Conservation (phyloP, 768 basidiomycete species). For the Cystobasidium tubakii region DNA sequence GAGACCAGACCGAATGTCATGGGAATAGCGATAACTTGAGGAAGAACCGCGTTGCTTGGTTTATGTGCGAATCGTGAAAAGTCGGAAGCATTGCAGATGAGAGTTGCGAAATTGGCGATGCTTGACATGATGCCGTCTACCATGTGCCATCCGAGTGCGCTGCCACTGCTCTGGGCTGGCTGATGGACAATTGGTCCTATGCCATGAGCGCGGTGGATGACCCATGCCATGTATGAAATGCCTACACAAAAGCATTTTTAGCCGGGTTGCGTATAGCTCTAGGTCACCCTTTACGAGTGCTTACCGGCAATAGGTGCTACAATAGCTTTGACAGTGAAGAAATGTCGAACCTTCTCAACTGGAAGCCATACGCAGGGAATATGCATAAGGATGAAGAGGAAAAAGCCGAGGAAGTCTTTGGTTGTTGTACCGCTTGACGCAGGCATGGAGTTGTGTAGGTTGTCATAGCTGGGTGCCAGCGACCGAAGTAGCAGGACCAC, state of each 20-base stretch:
- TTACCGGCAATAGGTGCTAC: conserved; percentile 63
- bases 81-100: conserved; percentile 35
- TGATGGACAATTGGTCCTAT: conserved; percentile 69
- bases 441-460: conserved; percentile 61
- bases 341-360: conserved; percentile 70
- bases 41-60: conserved; percentile 55
- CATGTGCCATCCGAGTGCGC: conserved; percentile 64
- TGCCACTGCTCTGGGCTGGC: conserved; percentile 61
- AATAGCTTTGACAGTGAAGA: conserved; percentile 73
- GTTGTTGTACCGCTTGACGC: conserved; percentile 67
- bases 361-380: conserved; percentile 72
- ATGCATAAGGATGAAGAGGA: conserved; percentile 77
- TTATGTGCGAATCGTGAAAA: conserved; percentile 61
- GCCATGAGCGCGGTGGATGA: conserved; percentile 68
- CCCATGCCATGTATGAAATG: conserved; percentile 57
- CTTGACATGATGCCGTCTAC: conserved; percentile 66
- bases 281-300: too few species aligned
- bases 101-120: conserved; percentile 69
- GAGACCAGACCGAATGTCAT: conserved; percentile 67
- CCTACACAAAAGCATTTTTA: background rate
- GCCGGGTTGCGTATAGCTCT: too few species aligned
- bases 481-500: conserved; percentile 67
- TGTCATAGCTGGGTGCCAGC: conserved; percentile 62
- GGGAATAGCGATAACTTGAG: conserved; percentile 67
- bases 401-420: conserved; percentile 72